Evolutionary conservation across 140 eudicot genomes (phyloP).

Genomic region (Erigeron philadelphicus): DNA sequence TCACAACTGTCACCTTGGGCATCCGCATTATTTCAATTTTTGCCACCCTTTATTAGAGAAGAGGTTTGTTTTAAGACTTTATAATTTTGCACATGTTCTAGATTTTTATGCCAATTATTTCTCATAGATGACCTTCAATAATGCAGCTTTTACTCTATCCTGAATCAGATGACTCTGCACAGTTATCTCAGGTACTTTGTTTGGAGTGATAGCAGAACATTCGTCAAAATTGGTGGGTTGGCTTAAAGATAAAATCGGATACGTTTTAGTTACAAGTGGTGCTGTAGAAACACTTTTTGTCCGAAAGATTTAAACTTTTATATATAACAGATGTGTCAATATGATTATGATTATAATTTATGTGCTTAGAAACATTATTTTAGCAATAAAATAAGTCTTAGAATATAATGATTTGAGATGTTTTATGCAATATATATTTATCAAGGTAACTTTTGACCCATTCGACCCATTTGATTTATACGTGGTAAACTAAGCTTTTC

Average conservation of each 20-base stretch:
- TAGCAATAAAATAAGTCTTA: background rate
- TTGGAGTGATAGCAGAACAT: background rate
- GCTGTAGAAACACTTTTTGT: background rate
- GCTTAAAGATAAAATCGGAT: no score
- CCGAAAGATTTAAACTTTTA: background rate
- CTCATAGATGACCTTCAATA: constrained; percentile 23
- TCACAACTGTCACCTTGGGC: constrained; percentile 98
- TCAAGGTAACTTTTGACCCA: background rate
- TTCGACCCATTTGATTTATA: background rate
- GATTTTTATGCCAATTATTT: background rate
- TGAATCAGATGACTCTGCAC: constrained; percentile 72
- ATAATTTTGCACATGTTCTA: background rate
- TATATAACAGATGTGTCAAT: background rate
- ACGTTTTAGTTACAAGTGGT: background rate
- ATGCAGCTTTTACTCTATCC: constrained; percentile 50
- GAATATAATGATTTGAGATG: background rate
- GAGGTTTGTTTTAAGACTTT: constrained; percentile 41
- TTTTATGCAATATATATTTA: background rate
- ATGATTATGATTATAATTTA: background rate
- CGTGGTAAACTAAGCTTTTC: no score
- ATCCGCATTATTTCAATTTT: constrained; percentile 80
- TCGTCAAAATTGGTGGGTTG: background rate
- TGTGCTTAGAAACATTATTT: no score
- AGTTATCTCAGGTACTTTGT: constrained; percentile 42
- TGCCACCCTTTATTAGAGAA: constrained; percentile 79